A percentile compares a stretch with the other conserved stretches of the same genome.
phyloP scores from a whole-genome alignment of 768 basidiomycete species.

The Leucocoprinus leucothites region DNA sequence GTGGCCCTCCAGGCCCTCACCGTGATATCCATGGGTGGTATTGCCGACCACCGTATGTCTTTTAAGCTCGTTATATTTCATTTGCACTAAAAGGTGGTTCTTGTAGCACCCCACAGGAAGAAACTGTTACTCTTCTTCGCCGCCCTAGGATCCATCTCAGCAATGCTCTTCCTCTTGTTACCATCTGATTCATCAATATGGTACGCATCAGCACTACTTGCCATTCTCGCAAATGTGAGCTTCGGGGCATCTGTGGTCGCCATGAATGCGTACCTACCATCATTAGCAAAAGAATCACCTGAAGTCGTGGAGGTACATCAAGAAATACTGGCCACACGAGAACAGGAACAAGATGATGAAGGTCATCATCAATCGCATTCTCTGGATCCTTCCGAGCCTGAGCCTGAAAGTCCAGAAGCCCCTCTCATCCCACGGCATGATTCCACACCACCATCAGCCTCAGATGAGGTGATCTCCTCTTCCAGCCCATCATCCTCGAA shows the following conservation, averaged over 20 bases:
- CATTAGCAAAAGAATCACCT: slow-evolving; percentile 62
- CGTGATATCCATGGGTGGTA: slow-evolving; percentile 90
- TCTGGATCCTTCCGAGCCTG: background rate
- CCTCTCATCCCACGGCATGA: slow-evolving; percentile 33
- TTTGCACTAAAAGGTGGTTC: slow-evolving; percentile 7
- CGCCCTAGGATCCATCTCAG: slow-evolving; percentile 61
- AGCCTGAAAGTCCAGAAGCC: slow-evolving; percentile 25
- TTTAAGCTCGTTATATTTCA: background rate
- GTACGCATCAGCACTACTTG: slow-evolving; percentile 64
- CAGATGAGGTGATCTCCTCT: background rate
- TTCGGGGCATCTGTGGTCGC: slow-evolving; percentile 88
- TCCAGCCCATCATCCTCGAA: slow-evolving; percentile 14
- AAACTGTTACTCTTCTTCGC: slow-evolving; percentile 76
- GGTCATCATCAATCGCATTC: background rate
- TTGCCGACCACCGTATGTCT: slow-evolving; percentile 84
- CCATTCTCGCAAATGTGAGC: slow-evolving; percentile 76
- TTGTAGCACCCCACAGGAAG: slow-evolving; percentile 65
- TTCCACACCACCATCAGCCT: slow-evolving; percentile 7
- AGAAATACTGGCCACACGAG: slow-evolving; percentile 23
- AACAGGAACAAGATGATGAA: background rate
- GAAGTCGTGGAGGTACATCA: slow-evolving; percentile 46
- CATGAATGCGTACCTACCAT: slow-evolving; percentile 85
- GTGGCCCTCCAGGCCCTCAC: slow-evolving; percentile 91
- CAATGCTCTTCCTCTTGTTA: slow-evolving; percentile 69
- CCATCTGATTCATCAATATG: slow-evolving; percentile 71